Evolutionary conservation across 108 stramenopile species (phyloP).

Genomic region (Heterococcus sp.): DNA sequence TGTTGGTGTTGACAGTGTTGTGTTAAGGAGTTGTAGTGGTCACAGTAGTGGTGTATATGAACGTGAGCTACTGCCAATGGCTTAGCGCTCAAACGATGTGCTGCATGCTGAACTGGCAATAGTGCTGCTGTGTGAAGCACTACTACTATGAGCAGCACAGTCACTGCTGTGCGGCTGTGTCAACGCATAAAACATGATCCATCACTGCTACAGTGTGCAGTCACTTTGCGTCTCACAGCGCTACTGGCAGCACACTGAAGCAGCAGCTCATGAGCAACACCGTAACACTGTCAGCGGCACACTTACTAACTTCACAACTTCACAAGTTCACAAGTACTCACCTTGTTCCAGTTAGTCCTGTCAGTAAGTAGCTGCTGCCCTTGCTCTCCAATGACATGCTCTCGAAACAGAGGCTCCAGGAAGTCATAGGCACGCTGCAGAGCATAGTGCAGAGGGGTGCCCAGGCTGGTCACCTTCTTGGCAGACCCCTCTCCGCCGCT

Average conservation of each 20-base stretch:
- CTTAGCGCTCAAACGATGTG: too few relatives aligned
- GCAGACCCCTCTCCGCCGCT: constrained; percentile 16
- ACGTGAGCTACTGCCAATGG: too few relatives aligned
- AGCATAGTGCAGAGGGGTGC: constrained; percentile 32
- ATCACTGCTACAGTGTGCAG: background rate
- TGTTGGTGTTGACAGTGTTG: background rate
- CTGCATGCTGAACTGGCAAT: background rate
- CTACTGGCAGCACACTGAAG: background rate
- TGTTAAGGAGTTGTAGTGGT: too few relatives aligned
- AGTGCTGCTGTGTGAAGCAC: background rate
- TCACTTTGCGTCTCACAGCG: background rate
- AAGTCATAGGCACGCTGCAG: constrained; percentile 73
- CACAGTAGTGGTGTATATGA: too few relatives aligned
- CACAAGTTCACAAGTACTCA: constrained; percentile 20
- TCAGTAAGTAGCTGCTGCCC: constrained; percentile 55
- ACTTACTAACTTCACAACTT: background rate
- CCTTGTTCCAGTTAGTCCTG: constrained; percentile 69
- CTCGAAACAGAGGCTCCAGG: constrained; percentile 81
- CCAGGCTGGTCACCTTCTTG: background rate
- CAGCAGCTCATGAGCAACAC: background rate
- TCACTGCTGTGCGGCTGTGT: too few relatives aligned
- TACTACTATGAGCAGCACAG: too few relatives aligned
- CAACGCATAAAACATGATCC: too few relatives aligned
- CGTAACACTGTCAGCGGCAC: too few relatives aligned
- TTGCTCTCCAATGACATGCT: constrained; percentile 65